Evolutionary conservation across 2,329 filamentous ascomycete genomes (phyloP).

Genomic region (Pezicula radicicola): DNA sequence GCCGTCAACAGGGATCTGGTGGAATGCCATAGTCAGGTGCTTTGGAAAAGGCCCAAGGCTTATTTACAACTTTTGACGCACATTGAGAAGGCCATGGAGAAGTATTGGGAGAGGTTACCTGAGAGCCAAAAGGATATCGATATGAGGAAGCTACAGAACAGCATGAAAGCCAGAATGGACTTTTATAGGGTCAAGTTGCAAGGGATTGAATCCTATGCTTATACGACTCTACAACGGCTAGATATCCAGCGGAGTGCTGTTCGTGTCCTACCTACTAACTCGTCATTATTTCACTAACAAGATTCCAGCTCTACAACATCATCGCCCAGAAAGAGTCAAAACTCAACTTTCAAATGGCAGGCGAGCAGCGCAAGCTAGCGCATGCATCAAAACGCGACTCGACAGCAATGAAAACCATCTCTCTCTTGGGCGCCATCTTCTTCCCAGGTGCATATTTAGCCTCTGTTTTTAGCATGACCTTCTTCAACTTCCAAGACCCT

Average conservation of each 20-base stretch:
- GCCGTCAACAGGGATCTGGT: conserved; percentile 60
- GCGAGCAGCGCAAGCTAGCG: conserved; percentile 37
- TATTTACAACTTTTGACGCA: conserved; percentile 52
- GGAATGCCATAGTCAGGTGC: conserved; percentile 60
- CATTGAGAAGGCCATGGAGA: conserved; percentile 38
- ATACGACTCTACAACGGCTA: conserved; percentile 57
- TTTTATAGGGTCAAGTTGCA: conserved; percentile 60
- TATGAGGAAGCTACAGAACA: conserved; percentile 45
- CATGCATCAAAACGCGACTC: conserved; percentile 37
- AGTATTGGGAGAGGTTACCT: conserved; percentile 13
- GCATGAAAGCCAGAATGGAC: conserved; percentile 51
- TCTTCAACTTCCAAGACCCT: conserved; percentile 54
- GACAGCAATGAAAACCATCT: conserved; percentile 62
- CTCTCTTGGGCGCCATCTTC: conserved; percentile 60
- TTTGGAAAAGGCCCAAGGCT: conserved; percentile 63
- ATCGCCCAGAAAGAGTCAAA: conserved; percentile 63
- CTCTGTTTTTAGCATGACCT: conserved; percentile 64
- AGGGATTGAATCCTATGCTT: conserved; percentile 60
- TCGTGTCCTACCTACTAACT: conserved; percentile 19
- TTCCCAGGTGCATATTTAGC: conserved; percentile 60
- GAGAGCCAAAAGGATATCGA: conserved; percentile 17
- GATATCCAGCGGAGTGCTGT: conserved; percentile 61
- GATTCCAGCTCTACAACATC: conserved; percentile 57
- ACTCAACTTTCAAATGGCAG: conserved; percentile 55
- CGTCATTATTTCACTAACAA: conserved; percentile 1